Percentiles rank a stretch among this genome's conserved stretches.
phyloP scores from a whole-genome alignment of 2,329 filamentous ascomycete genomes.

The Apiospora marii region DNA sequence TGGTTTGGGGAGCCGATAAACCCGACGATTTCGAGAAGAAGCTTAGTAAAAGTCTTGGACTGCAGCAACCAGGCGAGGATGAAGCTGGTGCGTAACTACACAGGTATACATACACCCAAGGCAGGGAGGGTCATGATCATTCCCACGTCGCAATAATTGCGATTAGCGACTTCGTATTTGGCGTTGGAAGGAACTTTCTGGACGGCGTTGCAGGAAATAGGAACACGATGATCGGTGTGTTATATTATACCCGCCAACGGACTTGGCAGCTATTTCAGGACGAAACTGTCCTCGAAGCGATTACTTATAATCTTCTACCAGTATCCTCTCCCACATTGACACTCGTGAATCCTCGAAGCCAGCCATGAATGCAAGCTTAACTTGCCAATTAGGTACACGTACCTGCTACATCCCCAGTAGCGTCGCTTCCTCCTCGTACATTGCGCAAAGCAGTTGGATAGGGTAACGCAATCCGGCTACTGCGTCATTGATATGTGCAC shows the following conservation, averaged over 20 bases:
- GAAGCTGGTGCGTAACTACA: neutral
- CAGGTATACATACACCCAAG: neutral
- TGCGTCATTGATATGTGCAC: neutral
- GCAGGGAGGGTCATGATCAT: neutral
- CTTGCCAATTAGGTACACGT: neutral
- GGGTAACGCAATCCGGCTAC: neutral
- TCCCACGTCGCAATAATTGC: neutral
- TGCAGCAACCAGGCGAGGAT: slow-evolving; percentile 39
- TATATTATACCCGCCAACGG: slow-evolving; percentile 13
- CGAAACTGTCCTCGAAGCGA: neutral
- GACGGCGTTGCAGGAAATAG: slow-evolving; percentile 3
- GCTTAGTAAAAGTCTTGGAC: slow-evolving; percentile 67
- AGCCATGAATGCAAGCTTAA: neutral
- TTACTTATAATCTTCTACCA: neutral
- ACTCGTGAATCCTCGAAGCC: neutral
- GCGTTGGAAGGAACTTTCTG: neutral
- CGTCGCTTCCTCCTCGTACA: neutral
- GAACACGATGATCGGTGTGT: neutral
- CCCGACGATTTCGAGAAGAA: slow-evolving; percentile 67
- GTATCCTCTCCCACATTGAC: neutral
- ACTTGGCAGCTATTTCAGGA: neutral
- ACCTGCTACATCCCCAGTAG: neutral
- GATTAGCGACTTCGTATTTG: neutral
- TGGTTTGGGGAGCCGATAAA: slow-evolving; percentile 61
- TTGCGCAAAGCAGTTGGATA: neutral